These are phyloP conservation scores for Coffea canephora DNA, from an alignment of 257 asterid species.

Conservation along the genomic window DNA sequence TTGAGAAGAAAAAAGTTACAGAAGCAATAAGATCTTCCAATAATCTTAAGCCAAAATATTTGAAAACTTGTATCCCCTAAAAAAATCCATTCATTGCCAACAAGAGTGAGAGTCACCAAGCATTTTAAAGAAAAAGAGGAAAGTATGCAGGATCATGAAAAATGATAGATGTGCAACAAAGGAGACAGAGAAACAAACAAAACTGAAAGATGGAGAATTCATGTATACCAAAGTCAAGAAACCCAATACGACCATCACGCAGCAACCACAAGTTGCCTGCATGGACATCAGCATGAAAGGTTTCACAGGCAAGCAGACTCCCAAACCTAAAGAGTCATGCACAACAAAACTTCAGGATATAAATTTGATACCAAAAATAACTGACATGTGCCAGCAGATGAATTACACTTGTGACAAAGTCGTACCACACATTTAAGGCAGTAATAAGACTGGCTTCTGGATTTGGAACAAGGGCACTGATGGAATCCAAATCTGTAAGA, in stretches of 20 bases:
- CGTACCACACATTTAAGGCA: slow-evolving; percentile 94
- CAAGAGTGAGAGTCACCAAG: not conserved
- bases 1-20: not conserved
- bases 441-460: slow-evolving; percentile 93
- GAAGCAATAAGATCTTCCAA: no score
- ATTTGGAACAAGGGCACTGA: slow-evolving; percentile 72
- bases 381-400: not conserved
- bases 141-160: not conserved
- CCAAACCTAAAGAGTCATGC: slow-evolving; percentile 69
- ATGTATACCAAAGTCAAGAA: slow-evolving; percentile 85
- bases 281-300: slow-evolving; percentile 96
- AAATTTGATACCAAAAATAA: not conserved
- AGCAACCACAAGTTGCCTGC: slow-evolving; percentile 96
- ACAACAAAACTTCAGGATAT: not conserved
- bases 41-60: not conserved
- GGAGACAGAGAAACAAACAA: not conserved
- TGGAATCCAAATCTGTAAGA: slow-evolving; percentile 88
- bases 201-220: not conserved
- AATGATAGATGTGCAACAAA: not conserved
- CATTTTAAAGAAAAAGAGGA: not conserved
- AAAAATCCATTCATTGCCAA: not conserved
- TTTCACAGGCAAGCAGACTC: slow-evolving; percentile 89
- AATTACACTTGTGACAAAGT: slow-evolving; percentile 19
- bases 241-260: slow-evolving; percentile 97
- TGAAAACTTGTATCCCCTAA: not conserved